Conservation (phyloP, 1,284 basidiomycete genomes). For the Malassezia furfur region DNA sequence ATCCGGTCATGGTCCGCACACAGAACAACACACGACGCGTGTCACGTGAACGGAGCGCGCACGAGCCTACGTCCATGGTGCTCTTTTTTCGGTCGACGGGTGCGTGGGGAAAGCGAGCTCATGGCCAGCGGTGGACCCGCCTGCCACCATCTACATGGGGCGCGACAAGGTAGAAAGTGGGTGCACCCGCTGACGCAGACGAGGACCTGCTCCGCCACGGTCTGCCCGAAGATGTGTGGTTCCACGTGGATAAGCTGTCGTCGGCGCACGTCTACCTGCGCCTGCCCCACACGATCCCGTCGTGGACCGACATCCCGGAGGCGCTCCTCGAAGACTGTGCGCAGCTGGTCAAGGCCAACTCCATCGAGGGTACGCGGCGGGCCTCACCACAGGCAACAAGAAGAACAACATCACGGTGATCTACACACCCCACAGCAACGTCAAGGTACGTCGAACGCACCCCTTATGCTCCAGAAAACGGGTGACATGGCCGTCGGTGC, state of each 20-base stretch:
- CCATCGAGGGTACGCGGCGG: constrained; percentile 63
- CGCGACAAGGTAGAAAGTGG: constrained; percentile 61
- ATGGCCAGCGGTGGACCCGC: constrained; percentile 54
- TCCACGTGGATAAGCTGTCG: constrained; percentile 54
- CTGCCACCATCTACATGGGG: constrained; percentile 80
- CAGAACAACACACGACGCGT: constrained; percentile 11
- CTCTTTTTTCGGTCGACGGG: constrained; percentile 55
- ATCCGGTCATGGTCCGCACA: constrained; percentile 8
- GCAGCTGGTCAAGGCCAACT: constrained; percentile 93
- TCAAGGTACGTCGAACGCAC: constrained; percentile 22
- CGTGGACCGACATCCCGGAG: constrained; percentile 77
- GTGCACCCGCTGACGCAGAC: constrained; percentile 14
- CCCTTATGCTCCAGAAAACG: constrained; percentile 19
- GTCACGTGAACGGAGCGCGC: neutral
- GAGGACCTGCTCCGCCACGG: constrained; percentile 53
- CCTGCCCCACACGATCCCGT: constrained; percentile 62
- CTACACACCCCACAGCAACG: constrained; percentile 62
- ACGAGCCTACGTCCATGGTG: constrained; percentile 50
- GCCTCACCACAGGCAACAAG: constrained; percentile 66
- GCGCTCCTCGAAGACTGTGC: constrained; percentile 72
- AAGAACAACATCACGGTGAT: constrained; percentile 88
- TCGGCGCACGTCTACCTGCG: constrained; percentile 61
- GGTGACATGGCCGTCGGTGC: constrained; percentile 65
- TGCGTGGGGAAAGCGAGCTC: constrained; percentile 16
- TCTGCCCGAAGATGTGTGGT: constrained; percentile 55